These are phyloP conservation scores for Mentha longifolia DNA, from an alignment of 257 asterid genomes.

Conservation along the genomic window DNA sequence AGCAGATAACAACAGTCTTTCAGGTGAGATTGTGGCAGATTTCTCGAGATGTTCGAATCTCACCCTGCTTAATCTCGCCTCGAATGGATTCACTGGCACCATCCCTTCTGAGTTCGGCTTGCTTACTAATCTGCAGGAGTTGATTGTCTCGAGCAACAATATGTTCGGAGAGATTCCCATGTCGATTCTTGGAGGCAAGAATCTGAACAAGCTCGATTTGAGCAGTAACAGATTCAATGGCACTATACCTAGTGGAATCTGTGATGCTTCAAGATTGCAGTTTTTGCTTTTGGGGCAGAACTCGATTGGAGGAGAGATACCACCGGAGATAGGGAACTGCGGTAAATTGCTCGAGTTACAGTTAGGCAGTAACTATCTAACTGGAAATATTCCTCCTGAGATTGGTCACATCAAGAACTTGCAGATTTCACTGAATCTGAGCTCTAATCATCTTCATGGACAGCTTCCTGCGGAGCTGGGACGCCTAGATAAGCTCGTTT, in stretches of 20 bases:
- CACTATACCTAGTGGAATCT: constrained; percentile 65
- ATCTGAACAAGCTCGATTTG: constrained; percentile 85
- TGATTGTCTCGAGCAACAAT: constrained; percentile 75
- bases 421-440: constrained; percentile 86
- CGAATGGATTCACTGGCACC: constrained; percentile 74
- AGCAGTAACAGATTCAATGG: constrained; percentile 81
- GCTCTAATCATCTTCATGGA: constrained; percentile 80
- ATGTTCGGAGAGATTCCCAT: constrained; percentile 79
- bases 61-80: constrained; percentile 86
- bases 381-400: constrained; percentile 86
- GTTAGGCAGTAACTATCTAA: constrained; percentile 70
- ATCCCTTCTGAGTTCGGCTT: constrained; percentile 76
- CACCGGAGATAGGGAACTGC: constrained; percentile 74
- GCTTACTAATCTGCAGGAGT: constrained; percentile 75
- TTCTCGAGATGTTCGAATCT: constrained; percentile 82
- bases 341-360: constrained; percentile 73
- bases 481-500: constrained; percentile 85
- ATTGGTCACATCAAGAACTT: constrained; percentile 83
- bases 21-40: constrained; percentile 82
- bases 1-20: constrained; percentile 76
- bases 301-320: constrained; percentile 66
- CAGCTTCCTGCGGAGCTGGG: constrained; percentile 81
- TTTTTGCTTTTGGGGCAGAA: constrained; percentile 70
- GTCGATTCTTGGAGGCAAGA: constrained; percentile 65
- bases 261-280: constrained; percentile 77